Evolutionary conservation across 139 green algal genomes (phyloP), one percentile per base, ranked within the genome.

Genomic region (Pleodorina starrii): DNA sequence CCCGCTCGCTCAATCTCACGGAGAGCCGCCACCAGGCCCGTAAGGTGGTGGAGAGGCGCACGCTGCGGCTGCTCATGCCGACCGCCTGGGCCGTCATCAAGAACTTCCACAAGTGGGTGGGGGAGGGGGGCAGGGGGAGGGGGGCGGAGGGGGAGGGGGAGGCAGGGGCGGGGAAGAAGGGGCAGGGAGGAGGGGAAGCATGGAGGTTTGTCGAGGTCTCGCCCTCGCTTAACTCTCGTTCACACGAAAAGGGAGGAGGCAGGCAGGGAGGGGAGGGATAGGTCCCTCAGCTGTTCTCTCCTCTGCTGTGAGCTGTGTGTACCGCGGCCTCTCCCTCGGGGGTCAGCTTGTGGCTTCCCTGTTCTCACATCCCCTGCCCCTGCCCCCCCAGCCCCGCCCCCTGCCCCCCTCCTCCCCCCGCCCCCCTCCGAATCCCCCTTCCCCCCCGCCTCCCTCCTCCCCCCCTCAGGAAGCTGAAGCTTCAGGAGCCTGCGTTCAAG

Each of bases 401-500:
- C 76, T 19, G 0, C n/a, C 76, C 9, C n/a, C 35, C 50, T n/a
- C 35, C 36, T 27, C n/a, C 11, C 44, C 35, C 5, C 50, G 12
- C 11, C 21, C 36, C 0, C 35, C 17, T 60, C 1, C 25, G 4
- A 42, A 66, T 6, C n/a, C 35, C 76, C 48, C 35, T 23, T 66
- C 51, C 50, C 23, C n/a, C 32, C 46, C 50, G 11, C 35, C 78
- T 35, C 35, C 19, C 51, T 29, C 32, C 48, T 77, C 25, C 69
- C 11, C 69, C 35, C 68, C 68, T 23, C 27, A 93, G 90, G 42
- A 88, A 73, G 51, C 36, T 96, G 59, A 51, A 93, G 36, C 91
- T 97, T 25, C 81, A 93, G 92, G 96, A 98, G 92, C 95, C 95
- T 1, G 93, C 90, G 51, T 97, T 96, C 88, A 92, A 95, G 35